A percentile compares a stretch with the other conserved stretches of the same genome.
Evolutionary conservation across 257 asterid genomes (phyloP).

Genomic region (Voacanga thouarsii): DNA sequence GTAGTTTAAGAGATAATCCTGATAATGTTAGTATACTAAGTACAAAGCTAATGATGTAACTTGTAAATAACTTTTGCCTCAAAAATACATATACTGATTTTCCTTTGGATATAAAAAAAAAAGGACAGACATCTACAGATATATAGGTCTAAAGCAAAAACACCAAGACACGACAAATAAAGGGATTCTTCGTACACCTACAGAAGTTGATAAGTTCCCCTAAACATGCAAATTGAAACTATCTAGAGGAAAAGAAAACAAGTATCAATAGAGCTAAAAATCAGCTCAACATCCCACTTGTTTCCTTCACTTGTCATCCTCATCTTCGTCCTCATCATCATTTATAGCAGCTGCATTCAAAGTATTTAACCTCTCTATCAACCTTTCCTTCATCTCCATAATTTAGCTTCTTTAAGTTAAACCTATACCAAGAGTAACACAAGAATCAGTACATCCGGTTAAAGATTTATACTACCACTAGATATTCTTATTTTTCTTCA

Average conservation of each 20-base stretch:
- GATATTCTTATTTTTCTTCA: too few species aligned
- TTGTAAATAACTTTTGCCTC: too few species aligned
- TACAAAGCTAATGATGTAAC: too few species aligned
- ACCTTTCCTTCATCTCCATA: conserved; percentile 61
- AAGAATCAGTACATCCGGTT: background rate
- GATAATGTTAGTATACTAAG: too few species aligned
- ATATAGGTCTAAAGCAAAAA: background rate
- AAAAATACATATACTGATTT: too few species aligned
- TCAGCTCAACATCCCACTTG: background rate
- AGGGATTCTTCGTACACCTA: background rate
- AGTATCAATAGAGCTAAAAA: background rate
- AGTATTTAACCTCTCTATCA: conserved; percentile 72
- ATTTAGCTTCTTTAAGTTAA: conserved; percentile 67
- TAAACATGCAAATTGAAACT: conserved; percentile 1
- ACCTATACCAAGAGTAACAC: conserved; percentile 29
- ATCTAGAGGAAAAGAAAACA: background rate
- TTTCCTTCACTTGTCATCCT: conserved; percentile 34
- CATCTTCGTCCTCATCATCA: conserved; percentile 43
- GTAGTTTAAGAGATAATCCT: too few species aligned
- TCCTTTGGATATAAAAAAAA: too few species aligned
- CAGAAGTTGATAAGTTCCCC: background rate
- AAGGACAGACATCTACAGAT: too few species aligned
- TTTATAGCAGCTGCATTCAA: conserved; percentile 56
- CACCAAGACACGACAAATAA: background rate
- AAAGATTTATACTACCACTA: too few species aligned